Conservation (phyloP, 1,284 basidiomycete genomes). For the Spongispora temasekensis region DNA sequence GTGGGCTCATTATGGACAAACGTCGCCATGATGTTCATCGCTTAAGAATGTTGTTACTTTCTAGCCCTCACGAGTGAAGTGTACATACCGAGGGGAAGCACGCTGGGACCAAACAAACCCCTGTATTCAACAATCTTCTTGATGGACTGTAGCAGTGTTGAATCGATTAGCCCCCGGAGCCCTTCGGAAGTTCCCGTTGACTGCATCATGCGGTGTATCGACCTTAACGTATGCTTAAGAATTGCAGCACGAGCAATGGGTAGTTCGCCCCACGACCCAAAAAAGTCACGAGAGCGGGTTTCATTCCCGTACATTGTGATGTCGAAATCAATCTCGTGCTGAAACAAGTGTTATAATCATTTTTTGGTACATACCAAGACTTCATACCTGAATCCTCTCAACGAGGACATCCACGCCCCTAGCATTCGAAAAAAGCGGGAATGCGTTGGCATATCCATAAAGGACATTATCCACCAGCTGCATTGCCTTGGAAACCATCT, state of each 20-base stretch:
- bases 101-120: conserved; percentile 82
- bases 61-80: neutral
- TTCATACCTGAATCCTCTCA: conserved; percentile 76
- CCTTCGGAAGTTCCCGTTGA: conserved; percentile 93
- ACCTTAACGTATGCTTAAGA: conserved; percentile 90
- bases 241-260: conserved; percentile 70
- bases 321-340: conserved; percentile 75
- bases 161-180: conserved; percentile 92
- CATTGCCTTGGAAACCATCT: conserved; percentile 84
- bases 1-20: conserved; percentile 99
- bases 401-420: conserved; percentile 88
- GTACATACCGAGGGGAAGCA: conserved; percentile 74
- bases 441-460: conserved; percentile 87
- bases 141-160: conserved; percentile 82
- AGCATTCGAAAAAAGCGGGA: conserved; percentile 84
- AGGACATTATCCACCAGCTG: conserved; percentile 92
- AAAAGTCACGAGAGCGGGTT: conserved; percentile 48
- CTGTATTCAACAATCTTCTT: conserved; percentile 88
- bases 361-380: neutral
- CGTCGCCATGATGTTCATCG: conserved; percentile 96
- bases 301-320: conserved; percentile 56
- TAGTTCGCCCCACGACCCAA: conserved; percentile 59
- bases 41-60: conserved; percentile 41
- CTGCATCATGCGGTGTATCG: conserved; percentile 96
- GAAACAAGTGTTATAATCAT: conserved; percentile 14